Evolutionary conservation across 2,329 filamentous ascomycete species (phyloP).

Genomic region (Alternaria gansuensis): DNA sequence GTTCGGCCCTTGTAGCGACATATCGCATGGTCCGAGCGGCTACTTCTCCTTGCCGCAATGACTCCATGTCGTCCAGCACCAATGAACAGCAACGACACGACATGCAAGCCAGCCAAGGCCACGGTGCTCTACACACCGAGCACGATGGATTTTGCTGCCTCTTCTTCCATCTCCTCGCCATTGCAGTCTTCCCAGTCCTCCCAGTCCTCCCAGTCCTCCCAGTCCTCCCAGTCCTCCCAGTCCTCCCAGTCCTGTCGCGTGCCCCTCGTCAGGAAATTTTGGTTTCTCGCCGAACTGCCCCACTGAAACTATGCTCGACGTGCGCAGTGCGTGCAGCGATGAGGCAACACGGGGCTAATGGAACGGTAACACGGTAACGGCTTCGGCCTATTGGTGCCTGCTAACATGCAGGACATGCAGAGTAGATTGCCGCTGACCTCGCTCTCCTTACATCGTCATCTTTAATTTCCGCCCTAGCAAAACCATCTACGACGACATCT

Average conservation of each 20-base stretch:
- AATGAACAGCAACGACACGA: slow-evolving; percentile 24
- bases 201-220: slow-evolving; percentile 6
- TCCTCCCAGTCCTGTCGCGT: slow-evolving; percentile 32
- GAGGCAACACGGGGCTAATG: slow-evolving; percentile 44
- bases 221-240: background rate
- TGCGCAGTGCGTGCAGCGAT: slow-evolving; percentile 37
- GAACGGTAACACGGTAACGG: slow-evolving; percentile 15
- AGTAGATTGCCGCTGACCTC: slow-evolving; percentile 32
- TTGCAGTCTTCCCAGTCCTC: slow-evolving; percentile 1
- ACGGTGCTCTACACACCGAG: slow-evolving; percentile 4
- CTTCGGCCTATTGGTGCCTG: slow-evolving; percentile 39
- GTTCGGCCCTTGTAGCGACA: slow-evolving; percentile 37
- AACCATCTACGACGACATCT: slow-evolving; percentile 14
- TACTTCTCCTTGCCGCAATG: slow-evolving; percentile 31
- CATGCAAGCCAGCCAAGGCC: slow-evolving; percentile 19
- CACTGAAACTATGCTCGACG: slow-evolving; percentile 44
- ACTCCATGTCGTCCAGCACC: slow-evolving; percentile 31
- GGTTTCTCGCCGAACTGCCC: slow-evolving; percentile 35
- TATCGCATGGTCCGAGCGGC: slow-evolving; percentile 29
- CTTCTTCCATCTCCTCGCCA: slow-evolving; percentile 6
- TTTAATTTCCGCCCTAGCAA: slow-evolving; percentile 28
- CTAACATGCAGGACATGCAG: slow-evolving; percentile 39
- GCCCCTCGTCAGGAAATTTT: slow-evolving; percentile 33
- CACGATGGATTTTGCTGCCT: slow-evolving; percentile 11
- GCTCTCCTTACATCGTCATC: slow-evolving; percentile 29